Evolutionary conservation across 2,329 filamentous ascomycete species (phyloP), one percentile per base, ranked within the genome.

Genomic region (Claviceps digitariae): DNA sequence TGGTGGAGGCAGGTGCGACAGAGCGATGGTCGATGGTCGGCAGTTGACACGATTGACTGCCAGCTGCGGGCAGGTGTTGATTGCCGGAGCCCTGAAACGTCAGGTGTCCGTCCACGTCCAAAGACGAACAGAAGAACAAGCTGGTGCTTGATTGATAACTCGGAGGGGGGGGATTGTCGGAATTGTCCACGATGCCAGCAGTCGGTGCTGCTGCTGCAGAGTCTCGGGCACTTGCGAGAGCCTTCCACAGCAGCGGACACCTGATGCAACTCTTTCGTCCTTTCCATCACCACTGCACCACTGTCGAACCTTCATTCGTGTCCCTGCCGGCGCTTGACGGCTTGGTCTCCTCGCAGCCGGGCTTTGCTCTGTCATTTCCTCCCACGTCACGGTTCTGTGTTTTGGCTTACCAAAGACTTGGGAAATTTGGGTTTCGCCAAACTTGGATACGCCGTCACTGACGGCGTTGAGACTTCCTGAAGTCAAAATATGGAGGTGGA

Each of bases 361-460:
- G 15, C 8, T 7, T 27, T 41, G 21, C 9, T 25, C 34, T 21
- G n/a, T 41, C 9, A n/a, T n/a, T 17, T 38, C 36, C 34, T 2
- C 13, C 34, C 10, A 3, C 13, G 34, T 36, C n/a, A n/a, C n/a
- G n/a, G 1, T 21, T 12, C 31, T 34, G 15, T 36, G 34, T 15
- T 13, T 15, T 45, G 31, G 40, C 52, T 54, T 54, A 54, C 52
- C 48, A 15, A 40, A 27, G 41, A 50, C 27, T 17, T 31, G 17
- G 17, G 17, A 44, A 44, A 9, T 34, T 12, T 9, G 17, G 25
- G 15, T 15, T 21, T 9, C 21, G 44, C n/a, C 17, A 31, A 10
- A 8, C 21, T 20, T 43, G 36, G n/a, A 23, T 36, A n/a, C 20
- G 17, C 40, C 21, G 49, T 51, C 48, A 50, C 49, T 51, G 41